Percentiles rank a stretch among this genome's conserved stretches.
phyloP scores from a whole-genome alignment of 2,329 filamentous ascomycete species.

The Alternaria infectoria region DNA sequence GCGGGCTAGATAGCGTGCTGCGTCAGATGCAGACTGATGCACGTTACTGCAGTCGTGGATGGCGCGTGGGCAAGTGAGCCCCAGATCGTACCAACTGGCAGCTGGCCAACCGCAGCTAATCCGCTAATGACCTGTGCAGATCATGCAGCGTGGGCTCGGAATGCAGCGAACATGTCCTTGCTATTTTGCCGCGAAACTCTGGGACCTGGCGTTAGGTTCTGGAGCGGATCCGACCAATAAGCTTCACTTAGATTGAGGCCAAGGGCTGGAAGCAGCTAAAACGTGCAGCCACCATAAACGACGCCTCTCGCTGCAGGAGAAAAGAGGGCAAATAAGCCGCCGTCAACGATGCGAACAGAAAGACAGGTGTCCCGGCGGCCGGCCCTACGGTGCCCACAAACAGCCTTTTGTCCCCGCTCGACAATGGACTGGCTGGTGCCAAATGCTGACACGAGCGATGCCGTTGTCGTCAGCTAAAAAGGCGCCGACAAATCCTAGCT shows the following conservation, averaged over 20 bases:
- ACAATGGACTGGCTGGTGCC: slow-evolving; percentile 3
- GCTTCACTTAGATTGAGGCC: slow-evolving; percentile 43
- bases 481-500: slow-evolving; percentile 19
- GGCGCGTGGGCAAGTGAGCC: slow-evolving; percentile 30
- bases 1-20: slow-evolving; percentile 38
- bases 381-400: slow-evolving; percentile 21
- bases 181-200: slow-evolving; percentile 40
- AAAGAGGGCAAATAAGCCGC: slow-evolving; percentile 55
- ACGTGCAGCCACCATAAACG: slow-evolving; percentile 37
- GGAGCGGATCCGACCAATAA: slow-evolving; percentile 39
- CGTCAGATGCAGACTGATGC: slow-evolving; percentile 33
- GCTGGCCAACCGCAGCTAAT: slow-evolving; percentile 38
- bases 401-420: not conserved
- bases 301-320: slow-evolving; percentile 32
- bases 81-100: slow-evolving; percentile 31
- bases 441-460: slow-evolving; percentile 5
- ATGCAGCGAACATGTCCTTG: slow-evolving; percentile 42
- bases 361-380: slow-evolving; percentile 16
- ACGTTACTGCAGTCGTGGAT: slow-evolving; percentile 33
- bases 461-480: slow-evolving; percentile 9
- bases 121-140: slow-evolving; percentile 43
- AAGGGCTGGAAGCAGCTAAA: slow-evolving; percentile 38
- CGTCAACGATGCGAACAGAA: slow-evolving; percentile 13
- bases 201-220: slow-evolving; percentile 43
- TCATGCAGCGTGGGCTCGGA: slow-evolving; percentile 44